A percentile compares a stretch with the other conserved stretches of the same genome.
phyloP scores from a whole-genome alignment of 2,329 filamentous ascomycete species.

The Aspergillus sp. region DNA sequence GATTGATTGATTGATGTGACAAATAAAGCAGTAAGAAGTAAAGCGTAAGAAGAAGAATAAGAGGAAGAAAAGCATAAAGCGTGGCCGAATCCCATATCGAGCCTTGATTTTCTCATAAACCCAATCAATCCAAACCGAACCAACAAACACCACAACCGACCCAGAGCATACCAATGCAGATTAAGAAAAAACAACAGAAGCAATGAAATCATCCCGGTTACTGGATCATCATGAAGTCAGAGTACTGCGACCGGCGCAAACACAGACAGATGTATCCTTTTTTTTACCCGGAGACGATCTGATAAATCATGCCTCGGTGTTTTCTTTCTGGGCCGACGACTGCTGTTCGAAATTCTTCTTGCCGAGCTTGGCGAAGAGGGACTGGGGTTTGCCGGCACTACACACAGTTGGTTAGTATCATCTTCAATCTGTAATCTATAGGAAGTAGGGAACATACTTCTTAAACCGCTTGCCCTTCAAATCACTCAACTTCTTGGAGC shows the following conservation, averaged over 20 bases:
- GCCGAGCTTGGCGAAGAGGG: conserved; percentile 49
- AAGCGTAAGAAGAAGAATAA: neutral
- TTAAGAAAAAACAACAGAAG: conserved; percentile 15
- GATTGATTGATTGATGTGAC: too few relatives aligned
- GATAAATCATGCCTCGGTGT: neutral
- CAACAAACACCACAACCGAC: too few relatives aligned
- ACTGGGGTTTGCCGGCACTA: conserved; percentile 46
- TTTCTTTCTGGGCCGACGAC: conserved; percentile 25
- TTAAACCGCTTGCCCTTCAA: conserved; percentile 54
- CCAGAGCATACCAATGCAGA: neutral
- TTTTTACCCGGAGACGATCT: too few relatives aligned
- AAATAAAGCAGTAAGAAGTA: too few relatives aligned
- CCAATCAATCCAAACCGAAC: neutral
- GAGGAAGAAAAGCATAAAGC: neutral
- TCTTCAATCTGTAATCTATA: too few relatives aligned
- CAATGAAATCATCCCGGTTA: too few relatives aligned
- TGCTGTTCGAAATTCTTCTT: conserved; percentile 50
- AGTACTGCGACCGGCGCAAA: neutral
- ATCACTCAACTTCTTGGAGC: conserved; percentile 53
- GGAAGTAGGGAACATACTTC: conserved; percentile 39
- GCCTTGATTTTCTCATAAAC: neutral
- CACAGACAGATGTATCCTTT: neutral
- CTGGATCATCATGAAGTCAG: too few relatives aligned
- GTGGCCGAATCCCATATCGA: neutral
- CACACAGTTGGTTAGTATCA: too few relatives aligned